phyloP scores from a whole-genome alignment of 2,329 filamentous ascomycete species.

The Colletotrichum cordylinicola region DNA sequence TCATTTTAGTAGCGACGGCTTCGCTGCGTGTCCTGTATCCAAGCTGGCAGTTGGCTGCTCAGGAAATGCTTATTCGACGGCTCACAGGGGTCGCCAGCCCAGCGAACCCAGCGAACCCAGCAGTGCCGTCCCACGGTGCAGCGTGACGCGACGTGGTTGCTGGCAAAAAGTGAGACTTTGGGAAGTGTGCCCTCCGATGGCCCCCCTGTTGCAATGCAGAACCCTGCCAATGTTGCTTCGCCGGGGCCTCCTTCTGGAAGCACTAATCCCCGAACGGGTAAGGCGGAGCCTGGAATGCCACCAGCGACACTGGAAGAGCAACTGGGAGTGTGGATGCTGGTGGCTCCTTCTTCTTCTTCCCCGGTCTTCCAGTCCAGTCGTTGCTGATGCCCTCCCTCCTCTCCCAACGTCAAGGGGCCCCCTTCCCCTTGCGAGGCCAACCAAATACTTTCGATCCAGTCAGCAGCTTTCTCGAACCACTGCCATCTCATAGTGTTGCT shows the following conservation, averaged over 20 bases:
- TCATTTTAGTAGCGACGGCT: background rate
- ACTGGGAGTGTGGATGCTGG: background rate
- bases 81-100: conserved; percentile 3
- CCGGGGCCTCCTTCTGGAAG: background rate
- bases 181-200: background rate
- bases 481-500: background rate
- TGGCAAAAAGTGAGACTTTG: background rate
- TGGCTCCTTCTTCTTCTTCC: background rate
- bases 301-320: background rate
- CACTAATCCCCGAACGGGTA: background rate
- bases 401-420: background rate
- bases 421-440: conserved; percentile 1
- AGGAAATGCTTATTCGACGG: conserved; percentile 9
- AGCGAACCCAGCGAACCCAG: background rate
- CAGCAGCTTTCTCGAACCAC: conserved; percentile 11
- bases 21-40: background rate
- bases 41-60: background rate
- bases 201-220: background rate
- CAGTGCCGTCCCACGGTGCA: background rate
- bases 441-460: background rate
- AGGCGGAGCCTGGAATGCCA: background rate
- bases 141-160: conserved; percentile 12
- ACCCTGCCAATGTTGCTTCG: conserved; percentile 1
- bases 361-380: background rate
- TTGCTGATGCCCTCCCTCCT: background rate